Evolutionary conservation across 1,284 basidiomycete genomes (phyloP), one percentile per base, ranked within the genome.

Genomic region (Pseudomicrostroma phylloplanum): DNA sequence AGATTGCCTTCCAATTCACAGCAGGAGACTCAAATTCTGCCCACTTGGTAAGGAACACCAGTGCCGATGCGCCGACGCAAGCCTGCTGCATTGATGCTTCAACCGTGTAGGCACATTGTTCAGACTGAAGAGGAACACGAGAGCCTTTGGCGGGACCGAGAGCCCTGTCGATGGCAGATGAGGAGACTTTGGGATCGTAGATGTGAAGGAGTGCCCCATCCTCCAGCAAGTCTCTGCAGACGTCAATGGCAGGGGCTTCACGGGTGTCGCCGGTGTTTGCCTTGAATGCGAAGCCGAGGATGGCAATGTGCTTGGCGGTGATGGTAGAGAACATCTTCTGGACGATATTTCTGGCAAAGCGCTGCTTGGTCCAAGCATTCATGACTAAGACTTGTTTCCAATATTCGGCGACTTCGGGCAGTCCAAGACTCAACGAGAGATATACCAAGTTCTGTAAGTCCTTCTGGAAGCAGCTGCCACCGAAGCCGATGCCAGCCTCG

Each of bases 381-480:
- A 79, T 77, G 56, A 67, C 67, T 65, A 79, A 72, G 58, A 81
- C 80, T 66, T 81, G 81, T 58, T 74, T 72, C 94, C 94, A 99
- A 84, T 99, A 99, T 48, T 88, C 89, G 54, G 93, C 93, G n/a
- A 99, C 94, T 81, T 96, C 90, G 56, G 92, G 91, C 59, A 99
- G 84, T 81, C 96, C 91, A 64, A 93, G 83, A 68, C 89, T 91
- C 83, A 97, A 92, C 79, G 87, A 89, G 43, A 78, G 70, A 83
- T 99, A 99, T 59, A 97, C 93, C 64, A 99, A 84, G 84, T 98
- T 99, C 74, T 97, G 86, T 79, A 98, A 97, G 80, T 98, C 94
- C 59, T 79, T 76, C 57, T 77, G 74, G 89, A 99, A 98, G 83
- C 96, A 98, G 43, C 90, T 92, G 42, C 94, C 94, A 70, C 94